phyloP scores from a whole-genome alignment of 2,329 filamentous ascomycete genomes.

The Coleophoma eucalyptorum region DNA sequence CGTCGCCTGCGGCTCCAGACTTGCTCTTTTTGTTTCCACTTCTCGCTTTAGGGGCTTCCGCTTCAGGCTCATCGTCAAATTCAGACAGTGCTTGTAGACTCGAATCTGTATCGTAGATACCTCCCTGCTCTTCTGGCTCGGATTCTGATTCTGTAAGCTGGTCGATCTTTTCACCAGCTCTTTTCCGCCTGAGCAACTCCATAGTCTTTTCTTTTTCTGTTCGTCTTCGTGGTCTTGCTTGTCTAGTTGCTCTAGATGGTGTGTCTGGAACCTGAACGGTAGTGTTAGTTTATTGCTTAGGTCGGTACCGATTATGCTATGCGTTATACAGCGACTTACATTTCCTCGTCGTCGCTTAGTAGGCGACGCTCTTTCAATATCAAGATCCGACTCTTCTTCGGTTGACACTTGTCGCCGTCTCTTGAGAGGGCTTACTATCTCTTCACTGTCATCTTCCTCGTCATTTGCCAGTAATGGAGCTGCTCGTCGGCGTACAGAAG shows the following conservation, averaged over 20 bases:
- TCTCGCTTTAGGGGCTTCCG: conserved; percentile 18
- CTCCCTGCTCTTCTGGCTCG: conserved; percentile 11
- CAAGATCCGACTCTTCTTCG: conserved; percentile 6
- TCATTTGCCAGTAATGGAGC: conserved; percentile 1
- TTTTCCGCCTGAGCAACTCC: conserved; percentile 33
- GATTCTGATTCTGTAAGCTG: conserved; percentile 32
- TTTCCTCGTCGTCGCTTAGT: conserved; percentile 9
- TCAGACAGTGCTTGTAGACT: conserved; percentile 39
- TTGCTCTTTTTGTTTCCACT: conserved; percentile 2
- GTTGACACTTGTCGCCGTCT: not conserved
- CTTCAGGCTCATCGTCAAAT: conserved; percentile 48
- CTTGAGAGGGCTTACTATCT: not conserved
- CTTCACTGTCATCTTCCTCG: conserved; percentile 8
- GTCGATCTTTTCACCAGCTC: conserved; percentile 34
- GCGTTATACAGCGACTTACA: not conserved
- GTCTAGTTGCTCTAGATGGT: conserved; percentile 14
- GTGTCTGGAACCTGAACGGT: conserved; percentile 1
- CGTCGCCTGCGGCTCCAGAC: conserved; percentile 12
- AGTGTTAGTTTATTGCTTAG: not conserved
- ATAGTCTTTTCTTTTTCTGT: conserved; percentile 36
- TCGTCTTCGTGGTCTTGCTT: conserved; percentile 18
- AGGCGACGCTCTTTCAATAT: conserved; percentile 4
- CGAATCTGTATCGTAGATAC: conserved; percentile 12
- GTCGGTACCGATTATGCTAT: no score
- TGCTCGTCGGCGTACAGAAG: not conserved